Base-by-base conservation (phyloP, 2,329 filamentous ascomycete genomes). In the Xylogone sp. region DNA sequence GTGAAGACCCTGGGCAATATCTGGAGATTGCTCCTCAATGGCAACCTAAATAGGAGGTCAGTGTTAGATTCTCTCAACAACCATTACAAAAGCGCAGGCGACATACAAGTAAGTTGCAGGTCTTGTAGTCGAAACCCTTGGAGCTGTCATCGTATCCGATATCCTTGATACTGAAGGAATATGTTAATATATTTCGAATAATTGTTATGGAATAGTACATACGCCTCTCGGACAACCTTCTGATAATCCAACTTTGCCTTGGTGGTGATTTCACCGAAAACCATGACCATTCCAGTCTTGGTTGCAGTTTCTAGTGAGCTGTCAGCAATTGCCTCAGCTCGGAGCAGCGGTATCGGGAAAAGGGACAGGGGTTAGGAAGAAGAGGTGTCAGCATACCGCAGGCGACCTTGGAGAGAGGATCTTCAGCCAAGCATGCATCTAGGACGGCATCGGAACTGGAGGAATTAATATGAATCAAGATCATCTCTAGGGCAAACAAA, bases 111-210 rank as follows among this genome's bases (percentile, higher is more conserved):
- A 39, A 39, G 81, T 97, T 97, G 81, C 88, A 93, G 64, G 94
- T 99, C 87, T 97, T 97, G 90, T 97, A 96, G 81, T 99, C 94
- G 77, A 99, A 99, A 59, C 94, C 94, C 86, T 99, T 99, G 67
- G 83, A 81, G 51, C 94, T 97, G 75, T 88, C 84, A 77, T 99
- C 94, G 77, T 97, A 99, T 67, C 94, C 94, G 70, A 99, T 99
- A 71, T 96, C 93, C 84, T 96, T 93, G 84, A 99, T 91, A 71
- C 34, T 39, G n/a, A 5, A 39, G 12, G n/a, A 16, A n/a, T n/a
- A 16, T 16, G 34, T 39, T 39, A 39, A 16, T 4, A 5, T 18
- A 18, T 18, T 16, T 39, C 13, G n/a, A 16, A 6, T 18, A 39
- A 18, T 39, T 39, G n/a, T 5, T 39, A 5, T 39, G 12, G 12